phyloP scores from a whole-genome alignment of 2,329 filamentous ascomycete genomes.

The Kalaharituber pfeilii region DNA sequence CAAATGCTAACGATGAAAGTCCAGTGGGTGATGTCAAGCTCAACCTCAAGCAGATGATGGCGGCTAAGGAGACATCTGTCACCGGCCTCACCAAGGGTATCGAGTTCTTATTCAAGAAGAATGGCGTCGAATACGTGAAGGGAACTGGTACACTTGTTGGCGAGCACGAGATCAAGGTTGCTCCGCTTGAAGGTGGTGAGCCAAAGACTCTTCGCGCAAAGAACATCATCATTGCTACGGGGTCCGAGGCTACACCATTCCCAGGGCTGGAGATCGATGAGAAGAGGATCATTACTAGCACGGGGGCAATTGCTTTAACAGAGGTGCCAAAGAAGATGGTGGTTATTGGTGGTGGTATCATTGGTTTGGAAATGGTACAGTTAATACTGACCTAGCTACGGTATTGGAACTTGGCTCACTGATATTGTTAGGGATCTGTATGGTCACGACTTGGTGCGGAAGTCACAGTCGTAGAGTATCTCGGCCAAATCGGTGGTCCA shows the following conservation, averaged over 20 bases:
- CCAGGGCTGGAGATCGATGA: constrained; percentile 91
- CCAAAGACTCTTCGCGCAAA: constrained; percentile 60
- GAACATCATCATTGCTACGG: constrained; percentile 97
- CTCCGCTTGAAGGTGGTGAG: constrained; percentile 81
- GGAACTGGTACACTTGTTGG: constrained; percentile 73
- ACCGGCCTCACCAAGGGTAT: constrained; percentile 83
- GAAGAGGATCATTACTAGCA: constrained; percentile 93
- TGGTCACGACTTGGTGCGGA: constrained; percentile 89
- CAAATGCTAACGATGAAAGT: neutral
- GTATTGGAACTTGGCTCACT: neutral
- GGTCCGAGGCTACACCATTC: constrained; percentile 89
- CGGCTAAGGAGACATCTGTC: constrained; percentile 91
- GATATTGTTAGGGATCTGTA: constrained; percentile 48
- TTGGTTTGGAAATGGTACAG: constrained; percentile 85
- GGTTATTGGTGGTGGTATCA: constrained; percentile 96
- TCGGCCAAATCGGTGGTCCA: constrained; percentile 88
- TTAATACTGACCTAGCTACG: no score
- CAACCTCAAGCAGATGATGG: constrained; percentile 91
- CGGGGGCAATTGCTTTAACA: constrained; percentile 73
- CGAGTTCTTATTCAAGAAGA: constrained; percentile 98
- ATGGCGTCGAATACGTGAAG: constrained; percentile 95
- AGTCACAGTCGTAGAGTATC: constrained; percentile 93
- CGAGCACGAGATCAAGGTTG: constrained; percentile 81
- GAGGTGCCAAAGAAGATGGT: constrained; percentile 92
- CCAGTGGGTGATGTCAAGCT: constrained; percentile 82